phyloP scores from a whole-genome alignment of 148 eudicot species.

The Rhododendron henanense region DNA sequence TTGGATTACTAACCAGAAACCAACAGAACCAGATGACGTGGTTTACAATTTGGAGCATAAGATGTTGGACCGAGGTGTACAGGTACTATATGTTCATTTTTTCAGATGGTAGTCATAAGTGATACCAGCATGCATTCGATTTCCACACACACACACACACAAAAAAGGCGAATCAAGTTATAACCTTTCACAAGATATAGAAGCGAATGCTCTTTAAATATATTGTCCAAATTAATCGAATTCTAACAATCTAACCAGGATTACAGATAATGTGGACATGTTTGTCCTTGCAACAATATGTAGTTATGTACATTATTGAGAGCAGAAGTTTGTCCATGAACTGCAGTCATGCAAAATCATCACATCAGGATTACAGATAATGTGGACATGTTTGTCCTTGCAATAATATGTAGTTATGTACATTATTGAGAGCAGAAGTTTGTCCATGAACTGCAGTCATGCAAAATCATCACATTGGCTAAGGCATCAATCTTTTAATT shows the following conservation, averaged over 20 bases:
- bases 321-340: neutral
- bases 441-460: neutral
- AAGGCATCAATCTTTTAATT: neutral
- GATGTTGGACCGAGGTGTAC: constrained; percentile 72
- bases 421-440: neutral
- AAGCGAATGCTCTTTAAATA: neutral
- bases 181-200: neutral
- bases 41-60: constrained; percentile 56
- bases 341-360: neutral
- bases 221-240: neutral
- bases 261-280: neutral
- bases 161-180: neutral
- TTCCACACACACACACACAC: too few species aligned
- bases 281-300: neutral
- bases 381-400: neutral
- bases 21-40: constrained; percentile 52
- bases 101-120: neutral
- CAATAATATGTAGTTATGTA: neutral
- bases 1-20: constrained; percentile 76
- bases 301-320: neutral
- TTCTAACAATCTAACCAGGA: neutral
- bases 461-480: neutral
- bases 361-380: neutral
- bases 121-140: neutral
- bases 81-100: constrained; percentile 30